These are phyloP conservation scores for Lactarius psammicola DNA, from an alignment of 768 basidiomycete species.

Conservation along the genomic window DNA sequence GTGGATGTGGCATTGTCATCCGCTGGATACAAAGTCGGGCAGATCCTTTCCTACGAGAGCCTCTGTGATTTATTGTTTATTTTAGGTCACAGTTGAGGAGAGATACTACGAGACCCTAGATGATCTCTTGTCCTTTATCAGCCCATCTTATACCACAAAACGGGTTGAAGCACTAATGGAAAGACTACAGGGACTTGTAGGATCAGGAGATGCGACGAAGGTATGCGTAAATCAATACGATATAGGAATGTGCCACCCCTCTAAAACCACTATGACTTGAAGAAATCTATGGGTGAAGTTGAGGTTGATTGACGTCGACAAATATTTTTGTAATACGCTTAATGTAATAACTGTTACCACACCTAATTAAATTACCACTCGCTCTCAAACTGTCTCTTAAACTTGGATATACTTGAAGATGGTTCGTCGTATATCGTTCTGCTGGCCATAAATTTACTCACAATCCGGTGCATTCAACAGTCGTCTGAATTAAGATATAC, in stretches of 20 bases:
- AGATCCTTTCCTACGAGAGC: not conserved
- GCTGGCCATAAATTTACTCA: conserved; percentile 2
- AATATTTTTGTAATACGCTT: not conserved
- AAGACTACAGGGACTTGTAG: conserved; percentile 14
- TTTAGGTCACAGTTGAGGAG: conserved; percentile 14
- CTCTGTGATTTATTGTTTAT: not conserved
- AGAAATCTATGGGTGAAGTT: not conserved
- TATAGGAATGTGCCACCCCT: not conserved
- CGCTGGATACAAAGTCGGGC: conserved; percentile 25
- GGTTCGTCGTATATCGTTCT: conserved; percentile 27
- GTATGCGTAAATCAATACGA: not conserved
- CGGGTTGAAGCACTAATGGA: conserved; percentile 11
- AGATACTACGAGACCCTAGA: conserved; percentile 26
- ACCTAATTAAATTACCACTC: not conserved
- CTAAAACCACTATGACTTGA: not conserved
- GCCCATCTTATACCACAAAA: conserved; percentile 17
- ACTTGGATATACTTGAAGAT: conserved; percentile 3
- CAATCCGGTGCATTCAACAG: conserved; percentile 39
- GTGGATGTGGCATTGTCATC: conserved; percentile 20
- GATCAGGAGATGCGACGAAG: not conserved
- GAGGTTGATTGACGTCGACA: not conserved
- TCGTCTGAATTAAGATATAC: conserved; percentile 94
- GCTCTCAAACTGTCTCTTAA: not conserved
- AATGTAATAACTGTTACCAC: not conserved
- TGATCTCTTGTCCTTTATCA: conserved; percentile 23